Conservation (phyloP, 164 flowering plant genomes). For the Vitis cinerea region DNA sequence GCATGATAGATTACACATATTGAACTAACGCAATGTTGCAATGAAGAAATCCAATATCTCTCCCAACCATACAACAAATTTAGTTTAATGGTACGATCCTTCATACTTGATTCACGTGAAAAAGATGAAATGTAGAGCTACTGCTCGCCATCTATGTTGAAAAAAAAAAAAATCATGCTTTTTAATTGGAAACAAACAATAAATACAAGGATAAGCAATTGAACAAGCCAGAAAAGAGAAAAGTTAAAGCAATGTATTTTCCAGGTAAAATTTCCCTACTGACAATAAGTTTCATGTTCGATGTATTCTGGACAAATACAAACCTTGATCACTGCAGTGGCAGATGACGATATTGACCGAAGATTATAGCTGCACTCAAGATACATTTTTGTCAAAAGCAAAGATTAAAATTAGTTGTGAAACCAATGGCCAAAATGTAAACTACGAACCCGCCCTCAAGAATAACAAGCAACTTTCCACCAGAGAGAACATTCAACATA, state of each 20-base stretch:
- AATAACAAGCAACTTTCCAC: constrained; percentile 87
- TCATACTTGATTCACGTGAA: too few relatives aligned
- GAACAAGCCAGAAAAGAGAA: neutral
- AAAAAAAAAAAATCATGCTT: too few relatives aligned
- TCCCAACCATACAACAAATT: neutral
- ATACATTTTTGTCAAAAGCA: neutral
- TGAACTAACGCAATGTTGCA: too few relatives aligned
- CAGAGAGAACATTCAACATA: constrained; percentile 60
- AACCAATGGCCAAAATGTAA: constrained; percentile 10
- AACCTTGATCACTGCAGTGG: constrained; percentile 89
- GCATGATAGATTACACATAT: too few relatives aligned
- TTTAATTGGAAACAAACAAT: too few relatives aligned
- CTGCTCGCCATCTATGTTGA: too few relatives aligned
- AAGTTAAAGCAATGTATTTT: neutral
- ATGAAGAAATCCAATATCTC: neutral
- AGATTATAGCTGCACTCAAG: constrained; percentile 78
- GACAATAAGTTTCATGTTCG: neutral
- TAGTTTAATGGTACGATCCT: too few relatives aligned
- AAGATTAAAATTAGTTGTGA: neutral
- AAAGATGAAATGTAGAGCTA: too few relatives aligned
- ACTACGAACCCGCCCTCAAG: constrained; percentile 97
- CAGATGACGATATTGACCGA: constrained; percentile 93
- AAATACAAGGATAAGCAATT: too few relatives aligned
- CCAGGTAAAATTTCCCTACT: neutral
- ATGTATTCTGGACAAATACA: neutral